Percentiles rank a stretch among this genome's conserved stretches.
These are phyloP conservation scores for Tubosaeta brunneosetosa DNA, from an alignment of 768 basidiomycete species.

Conservation along the genomic window DNA sequence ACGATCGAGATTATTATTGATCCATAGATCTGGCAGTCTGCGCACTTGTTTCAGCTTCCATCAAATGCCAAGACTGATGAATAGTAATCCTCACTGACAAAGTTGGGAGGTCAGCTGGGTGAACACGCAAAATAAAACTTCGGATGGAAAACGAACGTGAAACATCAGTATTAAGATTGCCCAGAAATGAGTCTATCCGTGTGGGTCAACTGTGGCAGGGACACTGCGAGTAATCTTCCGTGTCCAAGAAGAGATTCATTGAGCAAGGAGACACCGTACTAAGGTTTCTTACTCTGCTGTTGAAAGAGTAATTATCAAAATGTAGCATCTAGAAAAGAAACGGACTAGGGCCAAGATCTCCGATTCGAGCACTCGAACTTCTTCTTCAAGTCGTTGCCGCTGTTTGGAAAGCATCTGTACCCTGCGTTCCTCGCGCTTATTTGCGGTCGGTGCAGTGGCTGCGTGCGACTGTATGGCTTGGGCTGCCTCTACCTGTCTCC, in stretches of 20 bases:
- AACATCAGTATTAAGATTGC: background rate
- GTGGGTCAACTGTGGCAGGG: background rate
- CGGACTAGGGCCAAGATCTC: constrained; percentile 57
- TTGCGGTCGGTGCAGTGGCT: constrained; percentile 46
- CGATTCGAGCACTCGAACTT: constrained; percentile 53
- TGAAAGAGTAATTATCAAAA: constrained; percentile 6
- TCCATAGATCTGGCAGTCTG: too few species aligned
- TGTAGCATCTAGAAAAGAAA: background rate
- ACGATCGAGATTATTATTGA: background rate
- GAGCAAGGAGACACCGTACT: background rate
- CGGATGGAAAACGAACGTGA: background rate
- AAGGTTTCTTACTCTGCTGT: constrained; percentile 21
- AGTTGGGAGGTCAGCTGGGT: too few species aligned
- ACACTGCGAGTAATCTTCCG: background rate
- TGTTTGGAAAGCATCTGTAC: constrained; percentile 63
- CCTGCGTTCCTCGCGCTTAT: constrained; percentile 64
- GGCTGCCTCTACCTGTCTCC: constrained; percentile 50
- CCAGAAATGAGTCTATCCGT: background rate
- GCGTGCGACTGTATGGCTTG: constrained; percentile 38
- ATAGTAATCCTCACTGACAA: too few species aligned
- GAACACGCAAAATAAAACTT: too few species aligned
- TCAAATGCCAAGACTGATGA: too few species aligned
- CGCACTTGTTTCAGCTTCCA: too few species aligned
- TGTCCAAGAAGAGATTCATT: background rate
- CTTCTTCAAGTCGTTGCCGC: constrained; percentile 61